Percentiles rank a stretch among this genome's conserved stretches.
Conservation (phyloP, 2,329 filamentous ascomycete genomes). For the Claviceps paspali region DNA sequence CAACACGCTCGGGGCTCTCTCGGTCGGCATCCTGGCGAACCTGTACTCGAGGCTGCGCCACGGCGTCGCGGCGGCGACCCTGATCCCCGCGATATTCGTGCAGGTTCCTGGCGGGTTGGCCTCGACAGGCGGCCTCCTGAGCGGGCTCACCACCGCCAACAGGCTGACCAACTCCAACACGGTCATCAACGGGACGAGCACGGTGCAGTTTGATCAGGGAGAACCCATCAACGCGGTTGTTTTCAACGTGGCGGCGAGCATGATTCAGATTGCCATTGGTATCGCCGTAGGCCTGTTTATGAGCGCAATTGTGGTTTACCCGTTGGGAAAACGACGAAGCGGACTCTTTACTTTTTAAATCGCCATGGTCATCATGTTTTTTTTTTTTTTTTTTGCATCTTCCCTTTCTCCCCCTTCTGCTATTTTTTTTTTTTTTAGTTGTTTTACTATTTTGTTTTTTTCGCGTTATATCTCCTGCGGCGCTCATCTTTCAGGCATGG, state of each 20-base stretch:
- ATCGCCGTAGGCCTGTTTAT: constrained; percentile 35
- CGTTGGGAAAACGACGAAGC: constrained; percentile 32
- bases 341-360: constrained; percentile 33
- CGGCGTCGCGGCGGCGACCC: constrained; percentile 32
- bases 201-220: constrained; percentile 10
- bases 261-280: constrained; percentile 38
- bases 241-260: constrained; percentile 31
- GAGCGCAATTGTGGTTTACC: constrained; percentile 32
- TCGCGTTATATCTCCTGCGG: too few relatives aligned
- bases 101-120: constrained; percentile 33
- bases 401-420: background rate
- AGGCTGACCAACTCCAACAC: constrained; percentile 23
- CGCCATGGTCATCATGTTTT: too few relatives aligned
- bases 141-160: constrained; percentile 29
- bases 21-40: constrained; percentile 64
- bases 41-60: constrained; percentile 49
- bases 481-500: too few relatives aligned
- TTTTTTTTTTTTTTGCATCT: background rate
- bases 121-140: constrained; percentile 29
- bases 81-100: constrained; percentile 33
- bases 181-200: constrained; percentile 20
- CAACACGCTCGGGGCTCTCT: constrained; percentile 61
- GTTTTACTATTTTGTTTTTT: background rate
- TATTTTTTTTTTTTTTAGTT: background rate
- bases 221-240: constrained; percentile 21